Percentiles rank a stretch among this genome's conserved stretches.
Evolutionary conservation across 1,284 basidiomycete genomes (phyloP).

Genomic region (Xanthoconium separans): DNA sequence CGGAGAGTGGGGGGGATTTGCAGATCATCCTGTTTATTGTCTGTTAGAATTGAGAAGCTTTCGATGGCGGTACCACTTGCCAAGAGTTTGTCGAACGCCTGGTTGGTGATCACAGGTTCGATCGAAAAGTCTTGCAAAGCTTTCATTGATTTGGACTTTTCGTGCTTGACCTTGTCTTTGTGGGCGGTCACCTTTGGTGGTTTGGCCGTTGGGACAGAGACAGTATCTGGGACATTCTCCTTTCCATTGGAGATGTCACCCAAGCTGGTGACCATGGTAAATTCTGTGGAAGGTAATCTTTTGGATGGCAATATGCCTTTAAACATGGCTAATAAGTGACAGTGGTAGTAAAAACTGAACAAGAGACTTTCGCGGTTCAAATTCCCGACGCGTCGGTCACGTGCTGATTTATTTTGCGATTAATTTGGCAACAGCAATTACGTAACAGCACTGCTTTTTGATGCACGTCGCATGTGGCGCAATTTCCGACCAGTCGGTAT

Average conservation of each 20-base stretch:
- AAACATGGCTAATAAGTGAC: slow-evolving; percentile 50
- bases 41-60: slow-evolving; percentile 1
- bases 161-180: slow-evolving; percentile 40
- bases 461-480: slow-evolving; percentile 14
- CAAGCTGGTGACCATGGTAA: slow-evolving; percentile 64
- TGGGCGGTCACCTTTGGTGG: slow-evolving; percentile 29
- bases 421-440: slow-evolving; percentile 15
- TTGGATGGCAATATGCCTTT: slow-evolving; percentile 70
- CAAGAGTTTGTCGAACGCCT: slow-evolving; percentile 72
- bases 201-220: slow-evolving; percentile 19
- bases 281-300: slow-evolving; percentile 61
- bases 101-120: slow-evolving; percentile 47
- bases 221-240: slow-evolving; percentile 55
- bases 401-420: slow-evolving; percentile 32
- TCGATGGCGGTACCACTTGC: slow-evolving; percentile 38
- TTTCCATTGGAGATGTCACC: slow-evolving; percentile 53
- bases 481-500: slow-evolving; percentile 39
- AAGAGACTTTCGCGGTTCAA: slow-evolving; percentile 26
- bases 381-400: slow-evolving; percentile 33
- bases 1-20: slow-evolving; percentile 79
- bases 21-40: slow-evolving; percentile 64
- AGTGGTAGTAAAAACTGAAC: slow-evolving; percentile 8
- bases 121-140: slow-evolving; percentile 36
- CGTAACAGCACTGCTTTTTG: slow-evolving; percentile 17
- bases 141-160: slow-evolving; percentile 36